phyloP scores from a whole-genome alignment of 139 green algal species.

The Tetradesmus obliquus region DNA sequence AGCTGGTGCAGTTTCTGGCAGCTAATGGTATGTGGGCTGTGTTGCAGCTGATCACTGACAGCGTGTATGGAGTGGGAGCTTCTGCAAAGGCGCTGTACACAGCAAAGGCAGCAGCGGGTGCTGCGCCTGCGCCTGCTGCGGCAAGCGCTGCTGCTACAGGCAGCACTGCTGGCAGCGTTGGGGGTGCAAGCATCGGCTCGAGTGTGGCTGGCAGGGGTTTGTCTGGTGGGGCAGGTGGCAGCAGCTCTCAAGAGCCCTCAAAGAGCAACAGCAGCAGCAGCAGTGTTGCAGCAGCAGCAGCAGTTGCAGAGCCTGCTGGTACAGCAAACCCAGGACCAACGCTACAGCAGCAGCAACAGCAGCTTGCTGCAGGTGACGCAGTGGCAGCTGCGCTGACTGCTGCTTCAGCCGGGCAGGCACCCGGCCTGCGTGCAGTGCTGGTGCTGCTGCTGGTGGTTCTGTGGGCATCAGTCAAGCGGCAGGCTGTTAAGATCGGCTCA shows the following conservation, averaged over 20 bases:
- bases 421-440: not conserved
- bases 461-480: not conserved
- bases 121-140: not conserved
- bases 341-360: not conserved
- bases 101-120: not conserved
- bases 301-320: not conserved
- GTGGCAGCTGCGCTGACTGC: constrained; percentile 11
- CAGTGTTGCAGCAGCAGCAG: not conserved
- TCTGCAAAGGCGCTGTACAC: constrained; percentile 38
- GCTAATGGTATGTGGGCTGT: constrained; percentile 27
- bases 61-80: constrained; percentile 33
- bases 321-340: not conserved
- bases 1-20: constrained; percentile 42
- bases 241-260: not conserved
- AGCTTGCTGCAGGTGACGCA: not conserved
- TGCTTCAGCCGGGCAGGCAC: not conserved
- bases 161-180: not conserved
- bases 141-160: not conserved
- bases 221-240: not conserved
- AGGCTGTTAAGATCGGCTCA: not conserved
- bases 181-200: not conserved
- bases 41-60: constrained; percentile 33
- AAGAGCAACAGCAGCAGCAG: constrained; percentile 11
- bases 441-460: not conserved
- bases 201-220: not conserved